Percentiles rank a stretch among this genome's conserved stretches.
These are phyloP conservation scores for Candida ponderosae DNA, from an alignment of 805 yeast genomes.

Conservation along the genomic window DNA sequence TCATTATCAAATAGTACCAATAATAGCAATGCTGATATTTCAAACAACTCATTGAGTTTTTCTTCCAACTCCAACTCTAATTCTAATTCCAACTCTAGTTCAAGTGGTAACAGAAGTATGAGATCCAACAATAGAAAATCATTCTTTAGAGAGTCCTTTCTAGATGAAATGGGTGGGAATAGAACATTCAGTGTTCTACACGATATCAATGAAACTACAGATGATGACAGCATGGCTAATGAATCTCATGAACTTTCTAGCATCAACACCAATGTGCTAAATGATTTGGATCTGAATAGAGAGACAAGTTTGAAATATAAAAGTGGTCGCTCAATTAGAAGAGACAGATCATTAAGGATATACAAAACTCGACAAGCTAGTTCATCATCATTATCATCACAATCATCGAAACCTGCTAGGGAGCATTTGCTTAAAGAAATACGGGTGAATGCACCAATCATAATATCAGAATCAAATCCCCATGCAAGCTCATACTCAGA, in stretches of 20 bases:
- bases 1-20: no score
- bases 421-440: no score
- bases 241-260: constrained; percentile 12
- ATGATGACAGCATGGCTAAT: constrained; percentile 13
- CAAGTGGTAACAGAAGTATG: neutral
- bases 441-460: no score
- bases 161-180: constrained; percentile 16
- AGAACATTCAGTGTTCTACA: constrained; percentile 17
- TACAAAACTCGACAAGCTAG: no score
- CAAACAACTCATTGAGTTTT: no score
- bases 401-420: no score
- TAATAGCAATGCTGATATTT: no score
- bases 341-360: neutral
- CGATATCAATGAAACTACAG: constrained; percentile 12
- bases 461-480: no score
- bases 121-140: constrained; percentile 9
- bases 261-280: constrained; percentile 10
- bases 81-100: constrained; percentile 4
- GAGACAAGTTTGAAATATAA: neutral
- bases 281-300: constrained; percentile 8
- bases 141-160: constrained; percentile 16
- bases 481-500: no score
- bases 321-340: neutral
- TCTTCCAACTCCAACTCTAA: constrained; percentile 3
- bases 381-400: no score